Base-by-base conservation (phyloP, 164 flowering plant species). In the Dillenia suffruticosa region DNA sequence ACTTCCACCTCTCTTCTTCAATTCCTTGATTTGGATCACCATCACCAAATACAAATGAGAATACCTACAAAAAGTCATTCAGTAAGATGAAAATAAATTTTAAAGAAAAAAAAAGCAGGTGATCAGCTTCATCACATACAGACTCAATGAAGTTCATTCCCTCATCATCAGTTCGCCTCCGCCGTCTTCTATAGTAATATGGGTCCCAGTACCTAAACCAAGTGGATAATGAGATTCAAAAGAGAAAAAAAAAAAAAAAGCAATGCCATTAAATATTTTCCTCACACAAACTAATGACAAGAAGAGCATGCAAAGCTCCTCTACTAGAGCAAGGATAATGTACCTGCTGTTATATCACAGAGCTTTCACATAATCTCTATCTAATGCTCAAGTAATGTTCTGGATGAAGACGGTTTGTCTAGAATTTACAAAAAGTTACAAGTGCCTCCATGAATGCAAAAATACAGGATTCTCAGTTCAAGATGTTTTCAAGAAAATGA, bases 1-100 rank as follows among this genome's bases (percentile, higher is more conserved):
- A 76, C 86, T 92, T 89, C 99, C 99, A 95, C 78, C 99, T 88
- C 75, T 89, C 82, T 77, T 95, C 99, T 87, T 95, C 97, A 66
- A 89, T 88, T 74, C 96, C 99, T 86, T 88, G 85, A 77, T 95
- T 95, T 61, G 99, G 99, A 82, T 95, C 97, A 63, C 97, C 99
- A 66, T 95, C 99, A 24, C 99, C 99, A 77, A 95, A 95, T 11
- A 92, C 99, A 75, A 92, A 89, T 48, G 99, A 95, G 75, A 95
- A 95, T 63, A 90, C 86, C 99, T 95, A 74, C 66, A 77, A 46
- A 49, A 65, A 65, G 53, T 5, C 40, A 69, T 47, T 57, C 24
- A 46, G 1, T 53, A 52, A 75, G 12, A 53, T n/a, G 49, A 54
- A 51, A 56, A 32, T 50, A 15, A 9, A 46, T 16, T 3, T 13